Conservation (phyloP, 1,284 basidiomycete genomes). For the Hymenochaete sp. region DNA sequence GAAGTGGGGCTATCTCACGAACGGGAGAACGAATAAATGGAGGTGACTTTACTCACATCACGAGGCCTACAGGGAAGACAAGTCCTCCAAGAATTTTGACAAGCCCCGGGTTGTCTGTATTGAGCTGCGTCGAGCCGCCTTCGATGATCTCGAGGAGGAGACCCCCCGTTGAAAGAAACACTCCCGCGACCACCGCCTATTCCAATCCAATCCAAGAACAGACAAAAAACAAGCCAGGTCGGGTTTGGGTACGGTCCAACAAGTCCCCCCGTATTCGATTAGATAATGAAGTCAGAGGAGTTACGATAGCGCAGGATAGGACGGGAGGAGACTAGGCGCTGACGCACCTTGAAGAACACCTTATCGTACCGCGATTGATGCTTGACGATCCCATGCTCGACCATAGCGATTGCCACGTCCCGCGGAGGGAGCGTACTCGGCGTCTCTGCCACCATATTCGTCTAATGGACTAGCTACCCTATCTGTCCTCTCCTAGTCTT, state of each 20-base stretch:
- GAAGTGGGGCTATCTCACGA: no score
- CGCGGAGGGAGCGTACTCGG: constrained; percentile 52
- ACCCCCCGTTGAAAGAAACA: constrained; percentile 67
- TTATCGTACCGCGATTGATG: constrained; percentile 53
- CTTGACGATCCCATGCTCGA: constrained; percentile 50
- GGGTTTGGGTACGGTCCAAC: constrained; percentile 17
- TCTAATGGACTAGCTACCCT: no score
- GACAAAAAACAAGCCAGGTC: background rate
- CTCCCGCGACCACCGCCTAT: constrained; percentile 52
- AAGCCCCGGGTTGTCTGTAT: constrained; percentile 50
- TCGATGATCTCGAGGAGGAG: constrained; percentile 50
- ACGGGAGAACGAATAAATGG: background rate
- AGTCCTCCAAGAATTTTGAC: constrained; percentile 58
- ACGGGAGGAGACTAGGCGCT: background rate
- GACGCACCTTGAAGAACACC: constrained; percentile 59
- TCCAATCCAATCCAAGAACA: background rate
- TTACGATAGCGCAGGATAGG: background rate
- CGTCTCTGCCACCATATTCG: no score
- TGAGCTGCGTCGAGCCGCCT: constrained; percentile 49
- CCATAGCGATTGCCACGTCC: constrained; percentile 48
- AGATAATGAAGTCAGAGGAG: background rate
- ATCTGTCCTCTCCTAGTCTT: background rate
- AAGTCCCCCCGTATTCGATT: background rate
- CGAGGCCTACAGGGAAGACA: constrained; percentile 67
- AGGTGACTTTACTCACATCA: constrained; percentile 41